Conservation (phyloP, 2,329 filamentous ascomycete species). For the Ascochyta viciae-villosae region DNA sequence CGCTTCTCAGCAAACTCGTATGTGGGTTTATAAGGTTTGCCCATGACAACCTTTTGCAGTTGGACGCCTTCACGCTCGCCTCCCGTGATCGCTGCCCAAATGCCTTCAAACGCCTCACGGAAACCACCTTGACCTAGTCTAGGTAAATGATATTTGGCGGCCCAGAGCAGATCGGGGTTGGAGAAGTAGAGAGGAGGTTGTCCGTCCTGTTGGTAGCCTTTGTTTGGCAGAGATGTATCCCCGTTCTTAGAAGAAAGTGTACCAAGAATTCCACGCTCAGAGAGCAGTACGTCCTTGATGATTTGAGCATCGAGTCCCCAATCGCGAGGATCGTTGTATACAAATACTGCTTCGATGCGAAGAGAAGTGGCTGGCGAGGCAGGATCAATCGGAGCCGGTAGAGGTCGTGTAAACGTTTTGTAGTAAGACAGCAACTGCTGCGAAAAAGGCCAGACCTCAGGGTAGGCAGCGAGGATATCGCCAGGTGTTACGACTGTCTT, state of each 20-base stretch:
- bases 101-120: conserved; percentile 77
- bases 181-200: conserved; percentile 87
- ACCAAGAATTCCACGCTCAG: conserved; percentile 77
- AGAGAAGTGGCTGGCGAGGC: conserved; percentile 60
- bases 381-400: conserved; percentile 61
- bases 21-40: conserved; percentile 80
- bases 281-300: conserved; percentile 83
- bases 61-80: conserved; percentile 60
- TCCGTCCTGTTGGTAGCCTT: conserved; percentile 80
- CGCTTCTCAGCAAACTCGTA: conserved; percentile 85
- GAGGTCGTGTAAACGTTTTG: conserved; percentile 61
- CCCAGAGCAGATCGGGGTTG: conserved; percentile 91
- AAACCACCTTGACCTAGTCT: conserved; percentile 93
- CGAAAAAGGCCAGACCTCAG: conserved; percentile 84
- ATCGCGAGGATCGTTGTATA: conserved; percentile 95
- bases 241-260: conserved; percentile 79
- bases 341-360: conserved; percentile 87
- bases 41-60: conserved; percentile 72
- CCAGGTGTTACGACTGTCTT: conserved; percentile 82
- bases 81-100: conserved; percentile 76
- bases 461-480: conserved; percentile 78
- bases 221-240: conserved; percentile 67
- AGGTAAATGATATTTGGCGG: conserved; percentile 81
- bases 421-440: conserved; percentile 70
- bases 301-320: conserved; percentile 92